A percentile compares a stretch with the other conserved stretches of the same genome.
Evolutionary conservation across 805 yeast genomes (phyloP).

Genomic region (Candida silvicultrix): DNA sequence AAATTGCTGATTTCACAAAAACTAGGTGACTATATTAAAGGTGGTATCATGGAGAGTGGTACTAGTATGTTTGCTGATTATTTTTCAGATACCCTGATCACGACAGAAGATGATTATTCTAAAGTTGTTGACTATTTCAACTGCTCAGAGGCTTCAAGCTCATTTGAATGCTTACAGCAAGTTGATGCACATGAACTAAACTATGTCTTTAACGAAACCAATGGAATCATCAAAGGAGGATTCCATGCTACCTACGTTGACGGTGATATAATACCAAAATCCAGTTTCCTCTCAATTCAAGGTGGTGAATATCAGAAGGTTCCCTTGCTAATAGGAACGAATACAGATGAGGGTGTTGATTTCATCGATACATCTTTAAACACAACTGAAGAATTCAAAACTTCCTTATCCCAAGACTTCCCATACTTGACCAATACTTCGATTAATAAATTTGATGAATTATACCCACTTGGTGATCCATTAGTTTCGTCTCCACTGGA

Average conservation of each 20-base stretch:
- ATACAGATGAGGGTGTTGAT: constrained; percentile 16
- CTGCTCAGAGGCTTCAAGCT: constrained; percentile 2
- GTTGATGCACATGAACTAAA: constrained; percentile 5
- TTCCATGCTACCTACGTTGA: constrained; percentile 9
- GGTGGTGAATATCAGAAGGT: constrained; percentile 13
- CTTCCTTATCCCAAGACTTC: background rate
- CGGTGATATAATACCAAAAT: constrained; percentile 11
- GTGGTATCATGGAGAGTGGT: constrained; percentile 15
- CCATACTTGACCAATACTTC: background rate
- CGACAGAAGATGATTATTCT: background rate
- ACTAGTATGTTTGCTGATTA: constrained; percentile 3
- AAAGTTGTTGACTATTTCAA: background rate
- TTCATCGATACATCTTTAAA: constrained; percentile 3
- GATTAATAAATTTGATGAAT: background rate
- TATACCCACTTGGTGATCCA: constrained; percentile 1
- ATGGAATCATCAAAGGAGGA: constrained; percentile 3
- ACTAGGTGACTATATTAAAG: constrained; percentile 8
- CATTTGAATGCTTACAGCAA: constrained; percentile 9
- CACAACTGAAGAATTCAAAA: constrained; percentile 1
- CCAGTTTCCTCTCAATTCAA: constrained; percentile 5
- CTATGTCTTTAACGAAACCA: constrained; percentile 8
- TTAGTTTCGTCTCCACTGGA: constrained; percentile 5
- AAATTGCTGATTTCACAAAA: constrained; percentile 6
- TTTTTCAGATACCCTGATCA: background rate
- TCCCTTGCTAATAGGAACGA: constrained; percentile 17